Evolutionary conservation across 2,329 filamentous ascomycete genomes (phyloP).

Genomic region (Cucurbitaria berberidis): DNA sequence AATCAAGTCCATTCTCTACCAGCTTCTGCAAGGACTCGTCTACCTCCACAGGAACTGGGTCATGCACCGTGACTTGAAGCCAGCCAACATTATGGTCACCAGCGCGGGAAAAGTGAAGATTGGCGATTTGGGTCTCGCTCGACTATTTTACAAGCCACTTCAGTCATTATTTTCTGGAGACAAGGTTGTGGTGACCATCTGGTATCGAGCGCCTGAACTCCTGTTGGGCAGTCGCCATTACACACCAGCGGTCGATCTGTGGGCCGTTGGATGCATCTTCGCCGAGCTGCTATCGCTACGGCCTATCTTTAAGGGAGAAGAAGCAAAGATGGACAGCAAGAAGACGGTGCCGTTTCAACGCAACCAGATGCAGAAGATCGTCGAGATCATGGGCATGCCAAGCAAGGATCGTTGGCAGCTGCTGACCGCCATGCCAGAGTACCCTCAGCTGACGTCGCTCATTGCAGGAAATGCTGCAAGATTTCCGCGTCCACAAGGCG

Average conservation of each 20-base stretch:
- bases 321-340: conserved; percentile 98
- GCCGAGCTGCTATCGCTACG: conserved; percentile 88
- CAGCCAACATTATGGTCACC: conserved; percentile 98
- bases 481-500: conserved; percentile 56
- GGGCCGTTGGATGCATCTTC: conserved; percentile 98
- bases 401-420: conserved; percentile 89
- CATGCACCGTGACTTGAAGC: conserved; percentile 93
- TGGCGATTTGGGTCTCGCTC: conserved; percentile 88
- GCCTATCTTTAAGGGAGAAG: conserved; percentile 97
- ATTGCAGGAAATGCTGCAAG: conserved; percentile 52
- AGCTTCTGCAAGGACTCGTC: conserved; percentile 90
- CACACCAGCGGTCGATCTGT: conserved; percentile 94
- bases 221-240: conserved; percentile 94
- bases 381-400: conserved; percentile 92
- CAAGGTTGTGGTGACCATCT: conserved; percentile 98
- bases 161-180: conserved; percentile 92
- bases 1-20: conserved; percentile 93
- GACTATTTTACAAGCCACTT: conserved; percentile 91
- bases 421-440: conserved; percentile 85
- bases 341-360: conserved; percentile 97
- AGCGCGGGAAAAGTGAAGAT: conserved; percentile 90
- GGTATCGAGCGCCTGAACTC: conserved; percentile 95
- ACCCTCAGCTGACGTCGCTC: conserved; percentile 68
- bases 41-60: conserved; percentile 98
- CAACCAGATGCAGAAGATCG: conserved; percentile 99